These are phyloP conservation scores for Penicillium verrucosum DNA, from an alignment of 2,329 filamentous ascomycete species.

Conservation along the genomic window DNA sequence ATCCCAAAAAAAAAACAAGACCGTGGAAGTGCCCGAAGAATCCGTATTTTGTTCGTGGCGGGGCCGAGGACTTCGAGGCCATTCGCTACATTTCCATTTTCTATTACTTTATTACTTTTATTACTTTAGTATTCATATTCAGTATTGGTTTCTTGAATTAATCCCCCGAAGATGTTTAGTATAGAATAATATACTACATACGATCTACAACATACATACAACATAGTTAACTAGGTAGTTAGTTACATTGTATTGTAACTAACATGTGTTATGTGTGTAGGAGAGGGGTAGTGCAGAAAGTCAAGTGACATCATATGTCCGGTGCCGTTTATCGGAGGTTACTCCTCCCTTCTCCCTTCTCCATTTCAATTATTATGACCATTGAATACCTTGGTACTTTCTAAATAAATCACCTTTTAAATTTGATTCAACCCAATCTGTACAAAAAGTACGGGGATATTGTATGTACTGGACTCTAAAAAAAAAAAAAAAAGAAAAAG, in stretches of 20 bases:
- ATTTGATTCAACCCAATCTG: not conserved
- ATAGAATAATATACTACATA: not conserved
- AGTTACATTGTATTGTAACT: too few species aligned
- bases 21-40: not conserved
- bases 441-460: not conserved
- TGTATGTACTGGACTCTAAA: not conserved
- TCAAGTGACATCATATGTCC: slow-evolving; percentile 4
- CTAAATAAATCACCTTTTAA: not conserved
- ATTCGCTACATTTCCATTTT: slow-evolving; percentile 13
- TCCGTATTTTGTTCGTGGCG: slow-evolving; percentile 27
- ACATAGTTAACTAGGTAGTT: too few species aligned
- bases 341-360: not conserved
- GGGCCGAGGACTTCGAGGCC: slow-evolving; percentile 23
- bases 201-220: not conserved
- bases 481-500: not conserved
- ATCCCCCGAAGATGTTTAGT: not conserved
- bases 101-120: not conserved
- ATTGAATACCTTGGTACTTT: not conserved
- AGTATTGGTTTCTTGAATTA: not conserved
- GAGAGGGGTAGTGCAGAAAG: not conserved
- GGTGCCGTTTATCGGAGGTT: not conserved
- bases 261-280: too few species aligned
- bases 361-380: too few species aligned
- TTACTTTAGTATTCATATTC: not conserved
- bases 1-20: not conserved